These are phyloP conservation scores for Amaranthus palmeri DNA, from an alignment of 148 eudicot genomes.

Conservation along the genomic window DNA sequence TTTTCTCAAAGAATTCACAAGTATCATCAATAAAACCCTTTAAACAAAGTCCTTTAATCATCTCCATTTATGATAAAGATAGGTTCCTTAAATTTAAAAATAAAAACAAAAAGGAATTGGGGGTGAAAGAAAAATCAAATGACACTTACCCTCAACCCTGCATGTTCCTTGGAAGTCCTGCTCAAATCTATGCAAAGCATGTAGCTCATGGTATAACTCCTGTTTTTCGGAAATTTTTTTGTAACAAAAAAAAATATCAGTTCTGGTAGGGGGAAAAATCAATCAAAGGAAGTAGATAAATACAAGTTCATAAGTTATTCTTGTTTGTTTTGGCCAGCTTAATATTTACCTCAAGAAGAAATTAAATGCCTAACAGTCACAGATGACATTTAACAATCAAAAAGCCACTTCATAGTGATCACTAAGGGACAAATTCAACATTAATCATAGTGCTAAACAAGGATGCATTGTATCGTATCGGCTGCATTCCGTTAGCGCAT, in stretches of 20 bases:
- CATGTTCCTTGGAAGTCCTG: constrained; percentile 36
- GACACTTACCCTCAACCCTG: constrained; percentile 28
- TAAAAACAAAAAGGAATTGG: background rate
- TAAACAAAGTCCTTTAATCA: no score
- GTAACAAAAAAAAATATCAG: constrained; percentile 1
- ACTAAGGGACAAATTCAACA: background rate
- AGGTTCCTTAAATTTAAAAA: background rate
- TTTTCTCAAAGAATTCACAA: no score
- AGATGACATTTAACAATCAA: background rate
- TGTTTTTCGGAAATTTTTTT: constrained; percentile 10
- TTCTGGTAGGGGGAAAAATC: background rate
- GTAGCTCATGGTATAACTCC: constrained; percentile 48
- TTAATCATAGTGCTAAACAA: no score
- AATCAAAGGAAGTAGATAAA: background rate
- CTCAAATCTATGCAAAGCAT: constrained; percentile 38
- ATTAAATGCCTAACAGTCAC: background rate
- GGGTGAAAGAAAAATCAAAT: background rate
- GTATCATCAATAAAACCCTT: no score
- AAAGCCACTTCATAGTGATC: background rate
- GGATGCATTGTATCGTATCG: no score
- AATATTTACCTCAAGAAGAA: background rate
- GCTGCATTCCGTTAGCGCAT: no score
- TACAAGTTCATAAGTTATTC: background rate
- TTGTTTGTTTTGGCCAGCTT: background rate
- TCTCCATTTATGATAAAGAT: no score